Conservation (phyloP, 2,329 filamentous ascomycete genomes). For the Aurifilum marmelostoma region DNA sequence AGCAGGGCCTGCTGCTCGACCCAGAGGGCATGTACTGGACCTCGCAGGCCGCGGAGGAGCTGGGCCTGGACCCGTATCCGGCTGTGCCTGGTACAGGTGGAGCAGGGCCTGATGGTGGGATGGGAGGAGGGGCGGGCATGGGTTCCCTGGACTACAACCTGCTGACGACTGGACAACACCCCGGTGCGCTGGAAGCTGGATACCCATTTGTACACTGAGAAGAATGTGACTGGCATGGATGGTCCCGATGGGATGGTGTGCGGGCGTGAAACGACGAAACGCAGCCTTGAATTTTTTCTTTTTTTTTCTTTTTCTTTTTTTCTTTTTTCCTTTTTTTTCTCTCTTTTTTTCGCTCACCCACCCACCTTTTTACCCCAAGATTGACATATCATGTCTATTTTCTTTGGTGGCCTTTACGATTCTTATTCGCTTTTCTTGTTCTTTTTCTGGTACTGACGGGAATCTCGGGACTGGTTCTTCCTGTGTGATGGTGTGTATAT, state of each 20-base stretch:
- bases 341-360: background rate
- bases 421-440: background rate
- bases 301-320: background rate
- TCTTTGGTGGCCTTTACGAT: background rate
- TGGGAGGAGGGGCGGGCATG: constrained; percentile 32
- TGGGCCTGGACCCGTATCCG: constrained; percentile 33
- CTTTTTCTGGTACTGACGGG: constrained; percentile 7
- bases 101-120: constrained; percentile 36
- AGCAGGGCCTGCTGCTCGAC: constrained; percentile 57
- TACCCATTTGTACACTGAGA: constrained; percentile 49
- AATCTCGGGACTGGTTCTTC: constrained; percentile 5
- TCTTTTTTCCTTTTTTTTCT: background rate
- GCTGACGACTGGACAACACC: constrained; percentile 38
- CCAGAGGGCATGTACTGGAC: constrained; percentile 61
- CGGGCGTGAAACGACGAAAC: background rate
- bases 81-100: constrained; percentile 31
- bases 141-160: constrained; percentile 42
- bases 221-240: background rate
- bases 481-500: background rate
- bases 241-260: background rate
- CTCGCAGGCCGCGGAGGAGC: constrained; percentile 42
- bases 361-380: background rate
- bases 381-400: background rate
- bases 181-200: constrained; percentile 40
- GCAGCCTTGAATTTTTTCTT: background rate